Base-by-base conservation (phyloP, 495 filamentous ascomycete genomes). In the Trichocladium uniseriatum region DNA sequence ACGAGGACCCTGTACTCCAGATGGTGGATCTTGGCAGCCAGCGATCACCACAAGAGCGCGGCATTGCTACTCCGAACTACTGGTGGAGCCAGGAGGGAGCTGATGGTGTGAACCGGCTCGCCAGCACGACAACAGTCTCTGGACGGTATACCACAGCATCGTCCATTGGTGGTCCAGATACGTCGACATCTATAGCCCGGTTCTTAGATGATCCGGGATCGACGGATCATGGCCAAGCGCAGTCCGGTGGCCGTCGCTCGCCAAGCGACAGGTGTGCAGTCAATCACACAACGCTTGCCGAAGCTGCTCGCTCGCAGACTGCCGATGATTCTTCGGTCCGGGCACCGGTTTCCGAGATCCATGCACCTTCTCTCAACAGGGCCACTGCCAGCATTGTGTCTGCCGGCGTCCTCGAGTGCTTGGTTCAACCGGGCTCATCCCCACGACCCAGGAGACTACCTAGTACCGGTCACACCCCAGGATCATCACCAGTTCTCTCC, bases 1-100 rank as follows among this genome's bases (percentile, higher is more conserved):
- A 74, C 20, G 72, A 74, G 34, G 71, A 73, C 24, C 63, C 61
- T 27, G 55, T 55, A 21, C 47, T 54, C 16, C 45, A 48, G 37
- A 54, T 50, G 51, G 53, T 49, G 38, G 50, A 56, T 36, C 39
- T 52, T 31, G 24, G 19, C 0, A 41, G 51, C 45, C 52, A 29
- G 9, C 46, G 24, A 37, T 49, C 51, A 7, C 42, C 48, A 18
- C 55, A 47, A 21, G n/a, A n/a, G n/a, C n/a, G n/a, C 24, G 35
- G 14, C 44, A 24, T 9, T 11, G 8, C 36, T 18, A 22, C 13
- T 21, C 39, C 13, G 2, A 14, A 22, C 32, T 38, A n/a, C n/a
- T n/a, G n/a, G n/a, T n/a, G n/a, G n/a, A n/a, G n/a, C n/a, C n/a
- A n/a, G n/a, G n/a, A n/a, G n/a, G n/a, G n/a, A n/a, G n/a, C n/a